These are phyloP conservation scores for Pseudohalonectria lignicola DNA, from an alignment of 2,329 filamentous ascomycete genomes.

Conservation along the genomic window DNA sequence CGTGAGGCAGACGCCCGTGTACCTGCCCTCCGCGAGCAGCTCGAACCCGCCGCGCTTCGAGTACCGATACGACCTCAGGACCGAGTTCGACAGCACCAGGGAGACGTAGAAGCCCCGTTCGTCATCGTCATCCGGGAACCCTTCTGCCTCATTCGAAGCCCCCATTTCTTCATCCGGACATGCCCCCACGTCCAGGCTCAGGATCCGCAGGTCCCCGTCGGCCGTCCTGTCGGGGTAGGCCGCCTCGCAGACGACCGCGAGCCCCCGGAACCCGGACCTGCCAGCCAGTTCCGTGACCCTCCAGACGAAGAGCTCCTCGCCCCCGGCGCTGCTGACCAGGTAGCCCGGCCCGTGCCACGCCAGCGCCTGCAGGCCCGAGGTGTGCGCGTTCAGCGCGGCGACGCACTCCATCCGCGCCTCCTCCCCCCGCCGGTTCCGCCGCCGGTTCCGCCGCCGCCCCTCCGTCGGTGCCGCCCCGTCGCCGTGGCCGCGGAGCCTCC, in stretches of 20 bases:
- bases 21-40: slow-evolving; percentile 42
- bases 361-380: slow-evolving; percentile 71
- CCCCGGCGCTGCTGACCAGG: slow-evolving; percentile 77
- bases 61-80: slow-evolving; percentile 51
- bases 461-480: too few species aligned
- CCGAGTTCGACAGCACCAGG: slow-evolving; percentile 77
- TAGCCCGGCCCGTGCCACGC: slow-evolving; percentile 50
- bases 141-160: too few species aligned
- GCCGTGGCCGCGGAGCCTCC: slow-evolving; percentile 33
- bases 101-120: slow-evolving; percentile 43
- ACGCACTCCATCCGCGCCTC: slow-evolving; percentile 36
- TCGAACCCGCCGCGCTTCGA: slow-evolving; percentile 27
- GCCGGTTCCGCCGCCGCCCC: slow-evolving; percentile 2
- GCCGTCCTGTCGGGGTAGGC: slow-evolving; percentile 36
- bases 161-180: slow-evolving; percentile 11
- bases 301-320: slow-evolving; percentile 88
- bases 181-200: slow-evolving; percentile 56
- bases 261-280: slow-evolving; percentile 19
- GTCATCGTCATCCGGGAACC: neutral
- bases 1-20: slow-evolving; percentile 67
- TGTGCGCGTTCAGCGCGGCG: slow-evolving; percentile 64
- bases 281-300: slow-evolving; percentile 37
- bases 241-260: slow-evolving; percentile 47
- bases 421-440: too few species aligned
- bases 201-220: slow-evolving; percentile 64